Percentiles rank a stretch among this genome's conserved stretches.
phyloP scores from a whole-genome alignment of 352 stramenopile genomes.

The Phytophthora boehmeriae region DNA sequence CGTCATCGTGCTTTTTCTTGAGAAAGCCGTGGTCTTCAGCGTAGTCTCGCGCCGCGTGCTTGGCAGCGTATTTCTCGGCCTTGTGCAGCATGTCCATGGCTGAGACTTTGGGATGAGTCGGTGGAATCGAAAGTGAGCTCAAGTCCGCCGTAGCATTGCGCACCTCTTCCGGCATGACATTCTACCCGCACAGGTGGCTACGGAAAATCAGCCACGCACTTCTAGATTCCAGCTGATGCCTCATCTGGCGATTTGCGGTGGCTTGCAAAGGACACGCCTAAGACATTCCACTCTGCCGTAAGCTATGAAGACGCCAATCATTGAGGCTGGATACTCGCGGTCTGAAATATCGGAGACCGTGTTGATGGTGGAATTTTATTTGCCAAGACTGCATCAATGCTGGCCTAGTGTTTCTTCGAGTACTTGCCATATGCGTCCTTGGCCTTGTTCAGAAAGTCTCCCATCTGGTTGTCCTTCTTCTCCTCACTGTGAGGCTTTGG shows the following conservation, averaged over 20 bases:
- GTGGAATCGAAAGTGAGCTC: constrained; percentile 28
- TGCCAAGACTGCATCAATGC: too few relatives aligned
- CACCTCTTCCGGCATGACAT: constrained; percentile 11
- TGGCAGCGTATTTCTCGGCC: too few relatives aligned
- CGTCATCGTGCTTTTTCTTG: constrained; percentile 10
- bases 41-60: constrained; percentile 13
- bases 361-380: too few relatives aligned
- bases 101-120: neutral
- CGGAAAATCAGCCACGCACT: constrained; percentile 30
- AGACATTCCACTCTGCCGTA: neutral
- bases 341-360: too few relatives aligned
- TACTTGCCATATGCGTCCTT: constrained; percentile 17
- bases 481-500: constrained; percentile 11
- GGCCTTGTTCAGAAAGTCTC: constrained; percentile 24
- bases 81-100: constrained; percentile 13
- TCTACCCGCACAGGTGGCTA: neutral
- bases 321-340: too few relatives aligned
- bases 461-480: constrained; percentile 36
- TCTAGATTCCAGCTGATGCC: neutral
- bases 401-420: constrained; percentile 27
- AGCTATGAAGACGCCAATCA: too few relatives aligned
- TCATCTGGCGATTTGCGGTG: constrained; percentile 3
- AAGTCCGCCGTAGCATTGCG: neutral
- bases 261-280: constrained; percentile 16
- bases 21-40: constrained; percentile 7